Evolutionary conservation across 192 early-diverging fungal species (phyloP), one percentile per base, ranked within the genome.

Genomic region (Pilobolus umbonatus): DNA sequence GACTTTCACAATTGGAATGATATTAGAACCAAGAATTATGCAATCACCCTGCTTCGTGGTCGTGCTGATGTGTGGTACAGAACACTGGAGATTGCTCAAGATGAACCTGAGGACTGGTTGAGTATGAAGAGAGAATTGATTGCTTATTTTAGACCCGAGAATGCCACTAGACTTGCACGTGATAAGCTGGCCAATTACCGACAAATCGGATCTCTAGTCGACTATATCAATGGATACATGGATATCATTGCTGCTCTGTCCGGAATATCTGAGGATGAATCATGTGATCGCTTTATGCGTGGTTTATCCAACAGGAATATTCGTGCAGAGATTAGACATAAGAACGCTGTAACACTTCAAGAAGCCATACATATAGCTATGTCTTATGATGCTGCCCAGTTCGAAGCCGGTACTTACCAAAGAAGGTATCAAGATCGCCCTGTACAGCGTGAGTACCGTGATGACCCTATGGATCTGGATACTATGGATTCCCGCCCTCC

Each of bases 201-300:
- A 19, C 52, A 55, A 55, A 39, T 24, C 1, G 36, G 52, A 3
- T 0, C 19, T 25, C 3, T 55, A 6, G 32, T 39, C 1, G 36
- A 36, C 6, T 55, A 55, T 38, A 34, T 55, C 22, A 39, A 55
- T 21, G 15, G 17, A 38, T 25, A 39, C 10, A 55, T 35, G 36
- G 36, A 55, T 25, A 1, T 34, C 0, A 25, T 22, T 21, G 30
- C 34, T 4, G 50, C 29, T 7, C n/a, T 52, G 1, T 31, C 30
- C 0, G 10, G 5, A 0, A 52, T 30, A 31, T 34, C 29, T 3
- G 36, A 55, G 8, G 32, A 40, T 4, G 32, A 39, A 35, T 21
- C 36, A n/a, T 55, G 17, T n/a, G 35, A 55, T 22, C 38, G 24
- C 10, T 40, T 26, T 24, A 55, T 55, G 11, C 29, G 50, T 11